Evolutionary conservation across 495 filamentous ascomycete genomes (phyloP).

Genomic region (Glarea lozoyensis): DNA sequence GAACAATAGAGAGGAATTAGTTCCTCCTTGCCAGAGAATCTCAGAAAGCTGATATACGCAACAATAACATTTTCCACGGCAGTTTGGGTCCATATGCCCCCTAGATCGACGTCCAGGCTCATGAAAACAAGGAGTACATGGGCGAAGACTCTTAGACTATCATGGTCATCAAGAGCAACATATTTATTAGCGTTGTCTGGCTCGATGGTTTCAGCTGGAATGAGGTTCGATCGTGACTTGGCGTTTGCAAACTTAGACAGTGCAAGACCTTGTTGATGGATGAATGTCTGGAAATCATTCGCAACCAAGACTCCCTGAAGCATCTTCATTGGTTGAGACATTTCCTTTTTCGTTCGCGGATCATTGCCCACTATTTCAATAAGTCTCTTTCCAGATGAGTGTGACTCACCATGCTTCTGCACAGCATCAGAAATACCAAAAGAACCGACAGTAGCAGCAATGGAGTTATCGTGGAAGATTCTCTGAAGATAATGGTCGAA

Average conservation of each 20-base stretch:
- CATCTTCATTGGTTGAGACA: conserved; percentile 47
- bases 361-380: conserved; percentile 41
- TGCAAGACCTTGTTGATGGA: conserved; percentile 48
- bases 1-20: conserved; percentile 82
- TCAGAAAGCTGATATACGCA: conserved; percentile 72
- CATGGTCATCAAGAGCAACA: conserved; percentile 42
- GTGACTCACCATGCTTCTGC: conserved; percentile 41
- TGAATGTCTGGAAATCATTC: conserved; percentile 44
- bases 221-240: conserved; percentile 35
- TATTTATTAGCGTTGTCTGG: conserved; percentile 26
- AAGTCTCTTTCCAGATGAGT: conserved; percentile 38
- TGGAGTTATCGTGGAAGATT: conserved; percentile 33
- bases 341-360: conserved; percentile 35
- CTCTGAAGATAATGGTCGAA: conserved; percentile 53
- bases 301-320: conserved; percentile 59
- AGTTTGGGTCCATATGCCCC: conserved; percentile 18
- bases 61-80: conserved; percentile 57
- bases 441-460: conserved; percentile 27
- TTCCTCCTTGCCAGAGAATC: conserved; percentile 56
- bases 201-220: conserved; percentile 26
- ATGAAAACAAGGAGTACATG: conserved; percentile 47
- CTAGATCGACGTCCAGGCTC: conserved; percentile 29
- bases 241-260: conserved; percentile 45
- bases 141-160: conserved; percentile 49
- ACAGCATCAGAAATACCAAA: conserved; percentile 47